A percentile compares a stretch with the other conserved stretches of the same genome.
These are phyloP conservation scores for Hypsizygus ulmarius DNA, from an alignment of 1,284 basidiomycete genomes.

Conservation along the genomic window DNA sequence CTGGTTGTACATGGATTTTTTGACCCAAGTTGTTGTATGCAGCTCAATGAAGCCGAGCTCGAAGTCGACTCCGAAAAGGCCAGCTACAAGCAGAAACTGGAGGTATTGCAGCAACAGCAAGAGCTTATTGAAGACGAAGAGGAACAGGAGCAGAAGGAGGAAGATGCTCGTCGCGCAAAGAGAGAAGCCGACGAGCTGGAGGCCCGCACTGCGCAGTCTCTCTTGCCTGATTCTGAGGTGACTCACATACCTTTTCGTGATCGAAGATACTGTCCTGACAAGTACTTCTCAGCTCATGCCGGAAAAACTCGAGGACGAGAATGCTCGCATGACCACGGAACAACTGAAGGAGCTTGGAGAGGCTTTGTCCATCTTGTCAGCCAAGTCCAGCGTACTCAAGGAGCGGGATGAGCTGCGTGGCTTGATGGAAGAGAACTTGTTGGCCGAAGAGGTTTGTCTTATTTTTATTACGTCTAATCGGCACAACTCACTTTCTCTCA, in stretches of 20 bases:
- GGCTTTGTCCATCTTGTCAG: slow-evolving; percentile 87
- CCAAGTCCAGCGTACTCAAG: slow-evolving; percentile 96
- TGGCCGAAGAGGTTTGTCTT: slow-evolving; percentile 72
- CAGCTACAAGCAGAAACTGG: slow-evolving; percentile 96
- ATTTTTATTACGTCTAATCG: not conserved
- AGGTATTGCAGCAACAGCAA: slow-evolving; percentile 97
- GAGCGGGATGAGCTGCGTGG: slow-evolving; percentile 89
- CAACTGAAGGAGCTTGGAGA: slow-evolving; percentile 94
- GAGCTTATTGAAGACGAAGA: slow-evolving; percentile 99
- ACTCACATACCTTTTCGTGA: slow-evolving; percentile 12
- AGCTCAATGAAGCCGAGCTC: slow-evolving; percentile 96
- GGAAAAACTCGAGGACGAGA: slow-evolving; percentile 56
- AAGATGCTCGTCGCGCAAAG: slow-evolving; percentile 84
- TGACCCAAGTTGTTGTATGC: slow-evolving; percentile 15
- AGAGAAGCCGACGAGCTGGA: slow-evolving; percentile 78
- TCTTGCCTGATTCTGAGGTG: slow-evolving; percentile 80
- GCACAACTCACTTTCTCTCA: slow-evolving; percentile 25
- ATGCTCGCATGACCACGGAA: slow-evolving; percentile 95
- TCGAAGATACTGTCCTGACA: not conserved
- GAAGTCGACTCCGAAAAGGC: slow-evolving; percentile 93
- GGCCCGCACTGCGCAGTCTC: slow-evolving; percentile 69
- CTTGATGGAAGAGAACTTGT: slow-evolving; percentile 90
- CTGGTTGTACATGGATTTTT: slow-evolving; percentile 4
- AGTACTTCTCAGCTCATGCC: slow-evolving; percentile 39
- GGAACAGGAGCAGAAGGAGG: slow-evolving; percentile 96